Base-by-base conservation (phyloP, 306 rosid genomes). In the Quercus wislizeni region DNA sequence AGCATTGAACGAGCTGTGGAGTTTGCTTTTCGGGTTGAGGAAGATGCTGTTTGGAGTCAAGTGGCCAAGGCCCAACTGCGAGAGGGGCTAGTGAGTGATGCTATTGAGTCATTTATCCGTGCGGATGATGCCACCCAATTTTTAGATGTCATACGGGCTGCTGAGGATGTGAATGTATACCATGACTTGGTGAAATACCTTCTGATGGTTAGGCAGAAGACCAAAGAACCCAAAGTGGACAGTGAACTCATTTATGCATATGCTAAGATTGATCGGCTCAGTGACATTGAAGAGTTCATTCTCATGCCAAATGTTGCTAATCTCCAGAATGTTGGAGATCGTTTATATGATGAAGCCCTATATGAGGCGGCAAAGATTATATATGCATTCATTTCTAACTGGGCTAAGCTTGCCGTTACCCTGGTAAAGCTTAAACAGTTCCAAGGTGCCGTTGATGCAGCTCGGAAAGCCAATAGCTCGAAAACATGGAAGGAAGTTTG, bases 11-110 rank as follows among this genome's bases (percentile, higher is more conserved):
- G 97, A 28, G 98, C 96, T 75, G 97, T 92, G 57, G 98, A 94
- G 82, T 94, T 94, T 88, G 98, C 97, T 33, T 94, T 90, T 85
- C 90, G 98, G 35, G 98, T 92, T 74, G 98, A 94, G 69, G 98
- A 92, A 83, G 98, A 94, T 82, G 98, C 97, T 73, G 98, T 94
- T 78, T 94, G 98, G 98, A 94, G 96, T 84, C 97, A 94, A 91
- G 97, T 94, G 80, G 98, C 92, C 15, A 94, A 92, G 90, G 97
- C 97, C 23, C 98, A 94, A 79, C 88, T 94, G 27, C 86, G 88
- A 80, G 98, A 92, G 83, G 98, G 97, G 27, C 82, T 94, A 70
- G 98, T 94, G 67, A 92, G 98, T 55, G 96, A 94, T 86, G 97
- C 96, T 7, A 94, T 94, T n/a, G 98, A 94, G 85, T 94, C 98